Evolutionary conservation across 441 rosid genomes (phyloP).

Genomic region (Cnidoscolus chayamansa): DNA sequence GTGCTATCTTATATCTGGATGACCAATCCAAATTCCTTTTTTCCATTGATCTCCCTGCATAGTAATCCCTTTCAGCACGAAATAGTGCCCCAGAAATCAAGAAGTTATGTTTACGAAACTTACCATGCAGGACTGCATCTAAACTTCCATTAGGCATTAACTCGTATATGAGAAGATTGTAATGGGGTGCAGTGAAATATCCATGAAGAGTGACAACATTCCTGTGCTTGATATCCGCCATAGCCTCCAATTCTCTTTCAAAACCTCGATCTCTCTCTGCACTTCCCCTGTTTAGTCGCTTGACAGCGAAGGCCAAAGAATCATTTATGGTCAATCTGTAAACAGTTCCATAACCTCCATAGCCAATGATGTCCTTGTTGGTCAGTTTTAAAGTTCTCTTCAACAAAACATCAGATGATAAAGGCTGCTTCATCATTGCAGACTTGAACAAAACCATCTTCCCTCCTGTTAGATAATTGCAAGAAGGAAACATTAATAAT

Average conservation of each 20-base stretch:
- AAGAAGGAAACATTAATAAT: background rate
- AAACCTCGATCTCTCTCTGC: conserved; percentile 71
- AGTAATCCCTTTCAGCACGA: conserved; percentile 1
- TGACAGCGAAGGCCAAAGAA: conserved; percentile 64
- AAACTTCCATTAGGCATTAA: conserved; percentile 88
- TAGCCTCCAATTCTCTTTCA: conserved; percentile 71
- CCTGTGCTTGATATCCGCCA: conserved; percentile 87
- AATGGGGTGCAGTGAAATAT: conserved; percentile 55
- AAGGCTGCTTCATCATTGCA: conserved; percentile 45
- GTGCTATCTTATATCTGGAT: conserved; percentile 62
- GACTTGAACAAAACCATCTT: conserved; percentile 79
- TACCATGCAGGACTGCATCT: conserved; percentile 59
- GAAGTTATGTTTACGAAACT: background rate
- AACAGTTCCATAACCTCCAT: conserved; percentile 81
- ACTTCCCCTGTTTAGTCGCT: conserved; percentile 62
- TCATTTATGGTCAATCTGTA: conserved; percentile 56
- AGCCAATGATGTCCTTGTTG: conserved; percentile 74
- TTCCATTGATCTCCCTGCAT: conserved; percentile 47
- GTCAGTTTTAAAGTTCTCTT: conserved; percentile 59
- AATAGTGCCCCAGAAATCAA: background rate
- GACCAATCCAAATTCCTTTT: conserved; percentile 55
- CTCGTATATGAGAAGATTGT: conserved; percentile 79
- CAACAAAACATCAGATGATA: conserved; percentile 48
- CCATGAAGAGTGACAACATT: conserved; percentile 81
- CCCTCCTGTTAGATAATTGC: conserved; percentile 43